Evolutionary conservation across 129 eudicot genomes (phyloP).

Genomic region (Flaveria brownii): DNA sequence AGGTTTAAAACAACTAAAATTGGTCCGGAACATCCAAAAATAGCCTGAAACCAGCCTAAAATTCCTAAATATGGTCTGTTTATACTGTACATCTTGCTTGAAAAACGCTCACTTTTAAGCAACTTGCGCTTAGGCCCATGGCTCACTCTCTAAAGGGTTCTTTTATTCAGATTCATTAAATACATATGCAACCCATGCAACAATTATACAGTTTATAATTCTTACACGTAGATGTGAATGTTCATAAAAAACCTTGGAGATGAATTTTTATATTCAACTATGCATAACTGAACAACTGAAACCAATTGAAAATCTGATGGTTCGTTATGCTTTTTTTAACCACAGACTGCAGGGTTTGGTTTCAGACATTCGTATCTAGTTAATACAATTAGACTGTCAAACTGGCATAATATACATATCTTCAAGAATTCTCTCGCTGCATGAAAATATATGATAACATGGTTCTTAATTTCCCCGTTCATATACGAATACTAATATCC

Average conservation of each 20-base stretch:
- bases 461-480: background rate
- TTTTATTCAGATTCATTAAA: background rate
- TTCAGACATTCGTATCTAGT: no score
- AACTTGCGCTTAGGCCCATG: no score
- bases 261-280: background rate
- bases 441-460: background rate
- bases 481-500: background rate
- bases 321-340: background rate
- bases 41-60: no score
- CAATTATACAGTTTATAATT: background rate
- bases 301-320: background rate
- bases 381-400: no score
- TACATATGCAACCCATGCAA: background rate
- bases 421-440: background rate
- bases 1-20: no score
- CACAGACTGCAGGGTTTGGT: background rate
- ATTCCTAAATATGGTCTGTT: no score
- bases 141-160: no score
- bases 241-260: background rate
- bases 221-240: background rate
- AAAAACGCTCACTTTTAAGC: no score
- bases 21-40: no score
- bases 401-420: background rate
- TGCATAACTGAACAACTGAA: background rate
- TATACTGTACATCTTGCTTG: no score